phyloP scores from a whole-genome alignment of 2,329 filamentous ascomycete species.

The Taxawa tesnikishii region DNA sequence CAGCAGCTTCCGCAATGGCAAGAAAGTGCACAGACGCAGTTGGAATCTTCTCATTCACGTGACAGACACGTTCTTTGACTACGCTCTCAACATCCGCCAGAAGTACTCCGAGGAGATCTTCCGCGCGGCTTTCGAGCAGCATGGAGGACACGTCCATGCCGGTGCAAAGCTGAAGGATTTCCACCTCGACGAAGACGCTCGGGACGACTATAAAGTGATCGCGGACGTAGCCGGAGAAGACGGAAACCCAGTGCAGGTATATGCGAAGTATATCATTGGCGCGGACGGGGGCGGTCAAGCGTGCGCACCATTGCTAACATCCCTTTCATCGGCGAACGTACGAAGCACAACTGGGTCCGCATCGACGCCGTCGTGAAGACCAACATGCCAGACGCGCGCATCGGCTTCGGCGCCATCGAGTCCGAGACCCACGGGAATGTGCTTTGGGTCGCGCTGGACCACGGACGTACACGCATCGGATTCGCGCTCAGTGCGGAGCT shows the following conservation, averaged over 20 bases:
- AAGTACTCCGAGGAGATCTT: slow-evolving; percentile 45
- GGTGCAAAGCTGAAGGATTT: slow-evolving; percentile 26
- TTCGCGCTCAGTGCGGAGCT: slow-evolving; percentile 35
- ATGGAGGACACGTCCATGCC: slow-evolving; percentile 24
- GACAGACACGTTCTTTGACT: slow-evolving; percentile 30
- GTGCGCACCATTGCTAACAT: slow-evolving; percentile 35
- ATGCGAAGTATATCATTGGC: slow-evolving; percentile 39
- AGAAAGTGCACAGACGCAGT: slow-evolving; percentile 10
- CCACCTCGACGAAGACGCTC: slow-evolving; percentile 20
- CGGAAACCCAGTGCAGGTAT: slow-evolving; percentile 5
- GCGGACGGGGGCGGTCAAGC: slow-evolving; percentile 40
- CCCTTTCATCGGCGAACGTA: slow-evolving; percentile 36
- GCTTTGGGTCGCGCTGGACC: slow-evolving; percentile 42
- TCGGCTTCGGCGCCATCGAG: slow-evolving; percentile 39
- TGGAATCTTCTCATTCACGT: slow-evolving; percentile 9
- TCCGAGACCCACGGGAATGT: slow-evolving; percentile 42
- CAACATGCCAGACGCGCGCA: slow-evolving; percentile 35
- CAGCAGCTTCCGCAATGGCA: slow-evolving; percentile 31
- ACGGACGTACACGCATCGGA: slow-evolving; percentile 41
- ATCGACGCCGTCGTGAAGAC: slow-evolving; percentile 39
- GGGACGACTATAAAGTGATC: slow-evolving; percentile 15
- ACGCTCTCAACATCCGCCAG: slow-evolving; percentile 40
- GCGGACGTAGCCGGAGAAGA: slow-evolving; percentile 5
- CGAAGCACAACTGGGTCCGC: slow-evolving; percentile 41
- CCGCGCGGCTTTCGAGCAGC: slow-evolving; percentile 23